Conservation (phyloP, 306 rosid genomes). For the Dryas alaskensis region DNA sequence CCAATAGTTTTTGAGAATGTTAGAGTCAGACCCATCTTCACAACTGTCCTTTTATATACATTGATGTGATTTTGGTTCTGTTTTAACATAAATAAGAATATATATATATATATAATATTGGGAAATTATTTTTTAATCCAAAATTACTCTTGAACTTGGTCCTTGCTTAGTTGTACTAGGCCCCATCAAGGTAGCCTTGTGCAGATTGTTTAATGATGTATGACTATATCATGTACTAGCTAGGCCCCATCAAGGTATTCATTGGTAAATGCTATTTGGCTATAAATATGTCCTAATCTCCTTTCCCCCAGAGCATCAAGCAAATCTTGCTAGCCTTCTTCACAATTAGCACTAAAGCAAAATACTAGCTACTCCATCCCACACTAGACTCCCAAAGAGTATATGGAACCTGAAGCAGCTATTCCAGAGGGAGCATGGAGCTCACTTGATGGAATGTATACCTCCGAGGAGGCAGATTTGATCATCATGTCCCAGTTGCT, state of each 20-base stretch:
- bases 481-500: conserved; percentile 54
- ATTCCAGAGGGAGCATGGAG: conserved; percentile 59
- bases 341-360: conserved; percentile 14
- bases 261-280: conserved; percentile 11
- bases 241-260: neutral
- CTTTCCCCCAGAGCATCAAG: conserved; percentile 26
- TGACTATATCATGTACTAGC: conserved; percentile 20
- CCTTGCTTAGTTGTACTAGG: conserved; percentile 26
- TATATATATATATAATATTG: no score
- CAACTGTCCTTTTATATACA: neutral
- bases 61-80: neutral
- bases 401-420: conserved; percentile 53
- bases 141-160: conserved; percentile 17
- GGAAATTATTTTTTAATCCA: neutral
- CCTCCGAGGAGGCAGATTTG: conserved; percentile 54
- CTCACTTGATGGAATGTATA: conserved; percentile 50
- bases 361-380: neutral
- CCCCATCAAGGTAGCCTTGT: conserved; percentile 19
- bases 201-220: conserved; percentile 18
- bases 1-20: neutral
- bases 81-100: neutral
- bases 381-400: neutral
- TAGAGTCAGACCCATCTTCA: neutral
- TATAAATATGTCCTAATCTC: conserved; percentile 38
- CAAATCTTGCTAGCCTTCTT: conserved; percentile 26